Conservation (phyloP, 306 rosid genomes). For the Chamaecrista fasciculata region DNA sequence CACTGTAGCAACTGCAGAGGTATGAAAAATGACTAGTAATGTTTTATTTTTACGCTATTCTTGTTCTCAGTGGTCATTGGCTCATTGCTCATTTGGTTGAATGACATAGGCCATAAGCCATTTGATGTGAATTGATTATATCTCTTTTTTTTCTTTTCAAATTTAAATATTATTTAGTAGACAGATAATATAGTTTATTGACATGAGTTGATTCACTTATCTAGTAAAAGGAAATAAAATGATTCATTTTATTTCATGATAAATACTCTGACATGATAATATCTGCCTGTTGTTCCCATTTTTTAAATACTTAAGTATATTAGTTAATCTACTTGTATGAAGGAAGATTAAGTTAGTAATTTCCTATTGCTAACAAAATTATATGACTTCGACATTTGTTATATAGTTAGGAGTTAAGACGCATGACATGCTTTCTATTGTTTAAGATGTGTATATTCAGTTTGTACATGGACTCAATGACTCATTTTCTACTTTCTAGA, state of each 20-base stretch:
- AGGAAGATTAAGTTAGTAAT: not conserved
- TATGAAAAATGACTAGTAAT: slow-evolving; percentile 18
- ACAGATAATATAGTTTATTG: not conserved
- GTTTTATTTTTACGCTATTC: not conserved
- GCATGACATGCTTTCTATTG: slow-evolving; percentile 1
- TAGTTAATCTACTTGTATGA: not conserved
- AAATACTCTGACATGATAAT: not conserved
- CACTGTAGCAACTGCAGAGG: slow-evolving; percentile 81
- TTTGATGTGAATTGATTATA: slow-evolving; percentile 5
- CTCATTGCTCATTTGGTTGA: not conserved
- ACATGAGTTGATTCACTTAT: not conserved
- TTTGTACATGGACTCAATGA: not conserved
- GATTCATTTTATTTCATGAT: not conserved
- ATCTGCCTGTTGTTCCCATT: not conserved
- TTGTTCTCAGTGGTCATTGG: slow-evolving; percentile 3
- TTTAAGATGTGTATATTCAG: slow-evolving; percentile 15
- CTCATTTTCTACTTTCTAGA: slow-evolving; percentile 4
- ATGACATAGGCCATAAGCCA: not conserved
- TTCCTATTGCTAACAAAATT: not conserved
- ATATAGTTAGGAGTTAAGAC: slow-evolving; percentile 6
- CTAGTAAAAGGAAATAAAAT: not conserved
- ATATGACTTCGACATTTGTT: slow-evolving; percentile 15
- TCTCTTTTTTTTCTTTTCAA: not conserved
- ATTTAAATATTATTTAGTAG: not conserved
- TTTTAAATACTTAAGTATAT: not conserved